A percentile compares a stretch with the other conserved stretches of the same genome.
Conservation (phyloP, 176 grass and related monocot genomes). For the Triticum dicoccoides region DNA sequence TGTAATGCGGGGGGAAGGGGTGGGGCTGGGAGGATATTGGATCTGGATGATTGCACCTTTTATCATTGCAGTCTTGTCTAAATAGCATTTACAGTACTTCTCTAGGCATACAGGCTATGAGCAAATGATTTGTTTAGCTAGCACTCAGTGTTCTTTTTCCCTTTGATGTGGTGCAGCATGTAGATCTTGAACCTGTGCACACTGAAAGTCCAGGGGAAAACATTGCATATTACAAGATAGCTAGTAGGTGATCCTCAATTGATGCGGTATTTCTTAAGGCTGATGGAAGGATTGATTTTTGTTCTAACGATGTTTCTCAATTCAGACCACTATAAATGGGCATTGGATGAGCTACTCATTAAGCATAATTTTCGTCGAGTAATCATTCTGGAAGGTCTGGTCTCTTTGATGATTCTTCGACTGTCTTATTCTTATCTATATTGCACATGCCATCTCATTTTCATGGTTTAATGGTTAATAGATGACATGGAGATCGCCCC, state of each 20-base stretch:
- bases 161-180: slow-evolving; percentile 60
- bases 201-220: slow-evolving; percentile 93
- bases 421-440: slow-evolving; percentile 5
- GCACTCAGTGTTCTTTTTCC: slow-evolving; percentile 9
- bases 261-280: not conserved
- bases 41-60: too few relatives aligned
- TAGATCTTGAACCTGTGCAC: slow-evolving; percentile 81
- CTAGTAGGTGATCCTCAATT: slow-evolving; percentile 63
- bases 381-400: slow-evolving; percentile 93
- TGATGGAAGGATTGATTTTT: slow-evolving; percentile 30
- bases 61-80: too few relatives aligned
- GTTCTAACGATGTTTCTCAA: slow-evolving; percentile 28
- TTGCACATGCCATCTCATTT: too few relatives aligned
- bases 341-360: slow-evolving; percentile 84
- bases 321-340: slow-evolving; percentile 97
- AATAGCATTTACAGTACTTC: too few relatives aligned
- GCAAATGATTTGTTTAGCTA: not conserved
- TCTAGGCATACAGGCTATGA: too few relatives aligned
- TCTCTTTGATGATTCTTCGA: slow-evolving; percentile 28
- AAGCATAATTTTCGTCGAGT: slow-evolving; percentile 80
- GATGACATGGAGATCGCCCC: too few relatives aligned
- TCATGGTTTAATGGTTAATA: too few relatives aligned
- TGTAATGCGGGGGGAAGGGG: not conserved
- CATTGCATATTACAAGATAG: slow-evolving; percentile 97
- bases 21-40: too few relatives aligned